phyloP scores from a whole-genome alignment of 805 yeast genomes.

The Monosporozyma unispora region DNA sequence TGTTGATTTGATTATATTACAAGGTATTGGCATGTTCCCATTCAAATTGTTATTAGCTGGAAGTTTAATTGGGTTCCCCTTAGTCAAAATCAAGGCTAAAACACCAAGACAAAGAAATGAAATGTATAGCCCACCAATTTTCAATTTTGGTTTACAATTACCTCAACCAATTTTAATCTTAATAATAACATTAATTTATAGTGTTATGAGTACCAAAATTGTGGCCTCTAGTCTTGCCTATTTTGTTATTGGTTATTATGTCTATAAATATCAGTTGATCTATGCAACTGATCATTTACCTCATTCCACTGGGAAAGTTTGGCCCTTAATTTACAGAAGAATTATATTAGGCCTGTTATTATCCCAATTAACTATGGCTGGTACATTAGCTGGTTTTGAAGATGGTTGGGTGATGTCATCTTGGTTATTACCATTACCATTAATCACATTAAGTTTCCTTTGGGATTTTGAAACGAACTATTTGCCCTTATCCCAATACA shows the following conservation, averaged over 20 bases:
- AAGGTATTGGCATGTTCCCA: slow-evolving; percentile 86
- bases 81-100: slow-evolving; percentile 52
- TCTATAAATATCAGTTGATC: slow-evolving; percentile 81
- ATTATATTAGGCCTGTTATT: slow-evolving; percentile 70
- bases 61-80: slow-evolving; percentile 63
- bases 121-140: slow-evolving; percentile 78
- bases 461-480: slow-evolving; percentile 79
- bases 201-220: slow-evolving; percentile 83
- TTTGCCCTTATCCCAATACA: slow-evolving; percentile 71
- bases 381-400: slow-evolving; percentile 69
- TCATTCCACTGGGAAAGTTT: slow-evolving; percentile 92
- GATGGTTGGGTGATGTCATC: slow-evolving; percentile 70
- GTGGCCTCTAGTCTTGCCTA: slow-evolving; percentile 76
- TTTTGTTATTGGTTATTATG: slow-evolving; percentile 77
- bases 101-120: slow-evolving; percentile 77
- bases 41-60: slow-evolving; percentile 78
- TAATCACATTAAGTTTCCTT: slow-evolving; percentile 52
- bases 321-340: slow-evolving; percentile 85
- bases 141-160: slow-evolving; percentile 82
- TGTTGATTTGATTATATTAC: slow-evolving; percentile 75
- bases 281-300: slow-evolving; percentile 92
- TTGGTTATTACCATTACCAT: slow-evolving; percentile 66
- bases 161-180: slow-evolving; percentile 88
- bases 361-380: slow-evolving; percentile 89
- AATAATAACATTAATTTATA: slow-evolving; percentile 76